Evolutionary conservation across 768 basidiomycete genomes (phyloP), one percentile per base, ranked within the genome.

Genomic region (Mycena maculata): DNA sequence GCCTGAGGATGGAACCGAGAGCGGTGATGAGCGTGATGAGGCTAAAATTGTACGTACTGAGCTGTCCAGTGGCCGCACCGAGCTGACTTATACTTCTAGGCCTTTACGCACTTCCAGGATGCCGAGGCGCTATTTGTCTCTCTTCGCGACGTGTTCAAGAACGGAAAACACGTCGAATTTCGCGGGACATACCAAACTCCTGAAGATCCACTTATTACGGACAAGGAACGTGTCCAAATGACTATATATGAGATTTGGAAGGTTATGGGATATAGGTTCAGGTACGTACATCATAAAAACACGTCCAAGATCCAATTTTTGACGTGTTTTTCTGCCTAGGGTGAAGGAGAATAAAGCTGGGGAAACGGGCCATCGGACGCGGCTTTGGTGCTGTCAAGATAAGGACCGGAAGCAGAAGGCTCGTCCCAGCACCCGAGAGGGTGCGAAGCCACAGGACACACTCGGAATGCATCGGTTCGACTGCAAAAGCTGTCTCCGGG

Each of bases 51-150:
- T 58, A 33, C 42, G 39, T 23, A 27, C n/a, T 15, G 15, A 13
- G 9, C 20, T 39, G 3, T 15, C 4, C 8, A 7, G n/a, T 12
- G 30, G 18, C 31, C 20, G 28, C 27, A 22, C 18, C 20, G 28
- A 3, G 10, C 6, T 13, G 3, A 16, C 9, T 33, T 4, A 55
- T 27, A 18, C 20, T 15, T 47, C 6, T 10, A 49, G 58, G 12
- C 31, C 23, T 48, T 60, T 27, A 28, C 23, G 12, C 42, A 38
- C 25, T 60, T 50, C 11, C 79, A 84, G 2, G 41, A 33, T 36
- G 11, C 22, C 1, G 39, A 59, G 36, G 47, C 20, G 16, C 16
- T 66, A 82, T 82, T 61, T 79, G 83, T 54, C 76, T 45, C 33
- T 0, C 54, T 68, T 9, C 61, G 61, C 9, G 28, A 27, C 15